Base-by-base conservation (phyloP, 202 grass and related monocot species). In the Tripidium arundinaceum region DNA sequence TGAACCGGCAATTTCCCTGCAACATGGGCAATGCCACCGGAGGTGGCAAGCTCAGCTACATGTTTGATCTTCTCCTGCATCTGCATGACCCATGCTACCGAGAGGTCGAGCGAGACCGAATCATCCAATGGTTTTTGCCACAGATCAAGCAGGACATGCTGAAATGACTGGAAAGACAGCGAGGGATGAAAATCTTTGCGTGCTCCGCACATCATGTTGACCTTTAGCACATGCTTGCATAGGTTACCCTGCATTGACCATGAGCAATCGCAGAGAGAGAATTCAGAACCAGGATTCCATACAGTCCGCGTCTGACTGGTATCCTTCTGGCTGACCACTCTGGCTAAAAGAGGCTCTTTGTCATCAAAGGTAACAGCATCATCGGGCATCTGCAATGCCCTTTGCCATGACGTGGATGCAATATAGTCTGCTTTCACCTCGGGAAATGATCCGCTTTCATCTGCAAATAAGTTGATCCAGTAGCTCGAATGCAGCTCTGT, bases 191-290 rank as follows among this genome's bases (percentile, higher is more conserved):
- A 65, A 57, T 98, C 87, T 25, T 80, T 94, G 54, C 38, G 80
- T 4, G 72, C 9, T 28, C 58, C 71, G 55, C 66, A 90, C 19
- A 94, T 72, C 85, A 94, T 89, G 57, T 94, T 92, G 50, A 94
- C 91, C 84, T 98, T 98, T 81, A 97, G 85, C 28, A 92, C 39
- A 67, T 97, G 94, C 68, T 94, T 97, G 86, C 94, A 97, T 71
- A 97, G 78, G 86, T 97, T 97, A 40, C 89, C 94, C 76, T 90
- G 85, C 87, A 94, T 89, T 47, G 94, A 90, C 94, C 94, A 98
- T 6, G 73, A 84, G 74, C 94, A 94, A 78, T 89, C 79, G 8
- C 91, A 97, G 2, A 92, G 19, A 65, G 94, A 90, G 72, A 97
- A 97, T 76, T 97, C 94, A 68, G 89, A 92, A 11, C 94, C 89